phyloP scores from a whole-genome alignment of 1,284 basidiomycete genomes.

The Salmacisia buchloeana region DNA sequence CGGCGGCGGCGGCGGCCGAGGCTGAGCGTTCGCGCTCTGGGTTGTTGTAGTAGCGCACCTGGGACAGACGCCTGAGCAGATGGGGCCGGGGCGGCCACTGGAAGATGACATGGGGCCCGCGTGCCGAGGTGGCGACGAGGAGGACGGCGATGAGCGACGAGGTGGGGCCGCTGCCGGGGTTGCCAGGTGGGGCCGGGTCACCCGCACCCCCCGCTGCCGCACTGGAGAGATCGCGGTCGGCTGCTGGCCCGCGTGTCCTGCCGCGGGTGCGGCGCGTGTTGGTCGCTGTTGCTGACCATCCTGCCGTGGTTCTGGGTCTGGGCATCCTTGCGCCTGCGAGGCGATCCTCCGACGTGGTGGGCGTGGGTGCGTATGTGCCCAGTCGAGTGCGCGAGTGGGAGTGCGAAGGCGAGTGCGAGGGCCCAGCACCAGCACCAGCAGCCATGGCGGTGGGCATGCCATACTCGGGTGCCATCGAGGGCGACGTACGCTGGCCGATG shows the following conservation, averaged over 20 bases:
- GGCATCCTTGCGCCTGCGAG: no score
- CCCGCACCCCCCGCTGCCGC: no score
- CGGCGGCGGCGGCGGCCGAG: neutral
- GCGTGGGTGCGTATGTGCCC: no score
- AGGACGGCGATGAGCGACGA: constrained; percentile 42
- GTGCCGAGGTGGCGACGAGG: constrained; percentile 38
- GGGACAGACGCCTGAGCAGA: constrained; percentile 34
- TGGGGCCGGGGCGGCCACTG: constrained; percentile 42
- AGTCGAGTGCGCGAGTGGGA: no score
- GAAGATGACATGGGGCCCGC: constrained; percentile 42
- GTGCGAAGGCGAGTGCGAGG: no score
- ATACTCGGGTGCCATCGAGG: no score
- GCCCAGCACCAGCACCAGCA: no score
- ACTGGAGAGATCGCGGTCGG: neutral
- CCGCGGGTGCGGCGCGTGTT: neutral
- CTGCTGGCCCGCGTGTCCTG: neutral
- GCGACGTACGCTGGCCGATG: no score
- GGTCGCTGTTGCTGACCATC: neutral
- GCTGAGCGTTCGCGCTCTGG: neutral
- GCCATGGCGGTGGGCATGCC: no score
- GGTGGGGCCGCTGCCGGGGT: neutral
- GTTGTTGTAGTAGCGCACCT: constrained; percentile 36
- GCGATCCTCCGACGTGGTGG: no score
- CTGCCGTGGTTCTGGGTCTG: neutral
- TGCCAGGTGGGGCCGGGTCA: no score